A percentile compares a stretch with the other conserved stretches of the same genome.
Conservation (phyloP, 768 basidiomycete genomes). For the Auricularia cornea region DNA sequence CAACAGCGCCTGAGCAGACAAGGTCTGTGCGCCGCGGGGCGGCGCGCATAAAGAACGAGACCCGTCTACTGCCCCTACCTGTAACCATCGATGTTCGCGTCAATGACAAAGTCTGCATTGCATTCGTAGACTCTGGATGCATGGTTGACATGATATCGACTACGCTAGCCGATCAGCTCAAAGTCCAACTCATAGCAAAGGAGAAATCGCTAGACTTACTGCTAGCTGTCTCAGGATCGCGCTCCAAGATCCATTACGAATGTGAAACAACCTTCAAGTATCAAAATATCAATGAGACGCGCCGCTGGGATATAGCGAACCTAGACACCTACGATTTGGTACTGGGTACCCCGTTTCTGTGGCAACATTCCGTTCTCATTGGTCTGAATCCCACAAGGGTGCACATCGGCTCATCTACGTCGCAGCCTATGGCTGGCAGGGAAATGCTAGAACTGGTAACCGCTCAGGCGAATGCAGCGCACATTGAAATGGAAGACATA, state of each 20-base stretch:
- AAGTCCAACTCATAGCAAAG: slow-evolving; percentile 16
- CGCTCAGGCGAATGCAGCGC: background rate
- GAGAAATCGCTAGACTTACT: slow-evolving; percentile 7
- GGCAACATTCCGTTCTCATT: slow-evolving; percentile 13
- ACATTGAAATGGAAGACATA: background rate
- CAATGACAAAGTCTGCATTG: slow-evolving; percentile 25
- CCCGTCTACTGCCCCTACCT: slow-evolving; percentile 20
- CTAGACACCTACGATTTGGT: slow-evolving; percentile 30
- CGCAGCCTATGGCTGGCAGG: background rate
- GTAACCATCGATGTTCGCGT: slow-evolving; percentile 23
- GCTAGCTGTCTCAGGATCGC: slow-evolving; percentile 8
- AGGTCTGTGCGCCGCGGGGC: background rate
- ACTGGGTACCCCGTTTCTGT: slow-evolving; percentile 29
- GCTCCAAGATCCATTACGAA: slow-evolving; percentile 3
- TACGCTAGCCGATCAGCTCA: slow-evolving; percentile 30
- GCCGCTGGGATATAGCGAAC: slow-evolving; percentile 25
- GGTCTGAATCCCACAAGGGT: background rate
- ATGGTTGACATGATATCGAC: slow-evolving; percentile 35
- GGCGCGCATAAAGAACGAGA: background rate
- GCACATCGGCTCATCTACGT: background rate
- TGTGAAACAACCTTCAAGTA: slow-evolving; percentile 4
- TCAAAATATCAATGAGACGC: slow-evolving; percentile 1
- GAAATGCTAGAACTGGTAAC: background rate
- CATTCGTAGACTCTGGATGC: slow-evolving; percentile 32
- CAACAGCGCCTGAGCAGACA: too few species aligned